Evolutionary conservation across 2,329 filamentous ascomycete species (phyloP).

Genomic region (Myriosclerotinia duriaeana): DNA sequence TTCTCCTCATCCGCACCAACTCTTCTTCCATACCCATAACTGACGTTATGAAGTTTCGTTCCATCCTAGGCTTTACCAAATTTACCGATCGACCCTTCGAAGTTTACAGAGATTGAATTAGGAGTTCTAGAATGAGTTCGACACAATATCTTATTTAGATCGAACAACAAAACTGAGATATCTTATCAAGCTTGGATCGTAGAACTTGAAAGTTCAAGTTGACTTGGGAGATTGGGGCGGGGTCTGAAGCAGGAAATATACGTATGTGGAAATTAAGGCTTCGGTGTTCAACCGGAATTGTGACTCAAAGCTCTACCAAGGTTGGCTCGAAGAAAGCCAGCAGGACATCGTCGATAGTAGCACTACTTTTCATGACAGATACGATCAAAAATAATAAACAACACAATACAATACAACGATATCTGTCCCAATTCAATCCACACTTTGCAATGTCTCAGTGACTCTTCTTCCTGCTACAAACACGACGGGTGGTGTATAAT

Average conservation of each 20-base stretch:
- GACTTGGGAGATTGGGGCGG: background rate
- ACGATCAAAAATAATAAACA: background rate
- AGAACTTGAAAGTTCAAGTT: background rate
- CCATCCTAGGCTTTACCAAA: no score
- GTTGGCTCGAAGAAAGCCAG: background rate
- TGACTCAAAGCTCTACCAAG: background rate
- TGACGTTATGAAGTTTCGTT: no score
- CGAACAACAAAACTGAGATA: background rate
- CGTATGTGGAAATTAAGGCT: background rate
- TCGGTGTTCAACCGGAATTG: background rate
- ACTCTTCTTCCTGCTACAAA: slow-evolving; percentile 11
- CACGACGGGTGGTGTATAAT: slow-evolving; percentile 40
- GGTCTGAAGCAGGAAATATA: no score
- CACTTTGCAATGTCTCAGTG: background rate
- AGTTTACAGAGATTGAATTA: no score
- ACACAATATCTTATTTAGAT: background rate
- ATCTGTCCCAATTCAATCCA: background rate
- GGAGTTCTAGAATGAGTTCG: no score
- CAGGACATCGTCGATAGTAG: background rate
- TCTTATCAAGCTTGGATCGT: background rate
- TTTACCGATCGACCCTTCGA: no score
- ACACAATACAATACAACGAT: background rate
- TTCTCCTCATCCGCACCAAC: no score
- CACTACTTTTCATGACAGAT: background rate
- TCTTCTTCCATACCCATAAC: no score